Conservation (phyloP, 2,329 filamentous ascomycete species). For the Fusarium chaquense region DNA sequence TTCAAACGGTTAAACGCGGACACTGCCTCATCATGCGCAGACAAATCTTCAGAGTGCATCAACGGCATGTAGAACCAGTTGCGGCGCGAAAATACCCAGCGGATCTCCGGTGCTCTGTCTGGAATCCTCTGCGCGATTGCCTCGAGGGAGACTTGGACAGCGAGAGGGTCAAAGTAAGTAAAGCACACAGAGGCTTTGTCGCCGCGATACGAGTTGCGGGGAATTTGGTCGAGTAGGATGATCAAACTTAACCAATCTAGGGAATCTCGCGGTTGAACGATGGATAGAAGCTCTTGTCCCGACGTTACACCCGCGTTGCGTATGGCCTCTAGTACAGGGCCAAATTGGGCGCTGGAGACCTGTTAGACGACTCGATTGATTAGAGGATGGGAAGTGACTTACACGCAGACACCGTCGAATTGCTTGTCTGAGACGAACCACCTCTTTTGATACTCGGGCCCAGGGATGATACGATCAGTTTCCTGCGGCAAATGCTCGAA, state of each 20-base stretch:
- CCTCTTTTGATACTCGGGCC: constrained; percentile 43
- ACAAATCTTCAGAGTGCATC: constrained; percentile 67
- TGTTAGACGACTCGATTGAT: neutral
- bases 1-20: constrained; percentile 50
- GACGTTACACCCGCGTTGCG: constrained; percentile 45
- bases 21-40: constrained; percentile 57
- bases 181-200: constrained; percentile 61
- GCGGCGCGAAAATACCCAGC: constrained; percentile 56
- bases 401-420: constrained; percentile 54
- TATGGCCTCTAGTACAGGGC: constrained; percentile 52
- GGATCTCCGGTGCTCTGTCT: constrained; percentile 44
- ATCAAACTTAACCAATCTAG: constrained; percentile 62
- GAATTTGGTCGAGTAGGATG: constrained; percentile 72
- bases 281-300: constrained; percentile 48
- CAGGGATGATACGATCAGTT: constrained; percentile 47
- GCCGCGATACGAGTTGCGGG: constrained; percentile 71
- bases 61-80: constrained; percentile 71
- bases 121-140: constrained; percentile 53
- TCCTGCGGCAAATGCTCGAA: constrained; percentile 52
- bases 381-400: constrained; percentile 15
- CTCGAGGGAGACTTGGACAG: constrained; percentile 56
- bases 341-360: constrained; percentile 48
- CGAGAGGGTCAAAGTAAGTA: constrained; percentile 67
- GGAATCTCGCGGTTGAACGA: constrained; percentile 45
- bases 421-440: constrained; percentile 54